Conservation (phyloP, 768 basidiomycete genomes). For the Lactifluus echinatus region DNA sequence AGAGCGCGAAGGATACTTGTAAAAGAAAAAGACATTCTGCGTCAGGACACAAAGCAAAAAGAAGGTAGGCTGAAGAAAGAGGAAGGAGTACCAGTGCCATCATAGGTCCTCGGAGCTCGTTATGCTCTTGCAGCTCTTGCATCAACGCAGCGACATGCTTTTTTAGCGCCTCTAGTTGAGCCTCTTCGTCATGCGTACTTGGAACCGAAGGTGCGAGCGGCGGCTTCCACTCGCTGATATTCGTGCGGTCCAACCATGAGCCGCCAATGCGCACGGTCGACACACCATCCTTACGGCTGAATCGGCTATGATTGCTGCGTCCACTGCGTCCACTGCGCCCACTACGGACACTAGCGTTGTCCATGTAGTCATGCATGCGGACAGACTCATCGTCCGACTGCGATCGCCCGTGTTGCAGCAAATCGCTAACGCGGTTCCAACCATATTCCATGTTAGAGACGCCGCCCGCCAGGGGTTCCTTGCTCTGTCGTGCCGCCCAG, state of each 20-base stretch:
- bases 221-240: slow-evolving; percentile 91
- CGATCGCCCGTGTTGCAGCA: slow-evolving; percentile 41
- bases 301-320: slow-evolving; percentile 64
- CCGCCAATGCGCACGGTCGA: slow-evolving; percentile 54
- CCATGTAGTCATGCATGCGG: slow-evolving; percentile 44
- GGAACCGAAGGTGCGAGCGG: slow-evolving; percentile 77
- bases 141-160: slow-evolving; percentile 72
- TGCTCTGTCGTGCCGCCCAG: slow-evolving; percentile 93
- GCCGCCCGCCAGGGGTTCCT: slow-evolving; percentile 91
- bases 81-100: slow-evolving; percentile 48
- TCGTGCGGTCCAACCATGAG: slow-evolving; percentile 66
- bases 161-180: slow-evolving; percentile 81
- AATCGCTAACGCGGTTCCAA: slow-evolving; percentile 75
- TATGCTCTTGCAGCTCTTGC: slow-evolving; percentile 74
- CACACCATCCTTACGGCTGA: slow-evolving; percentile 61
- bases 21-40: background rate
- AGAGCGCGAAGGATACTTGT: slow-evolving; percentile 75
- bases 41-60: slow-evolving; percentile 6
- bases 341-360: slow-evolving; percentile 67
- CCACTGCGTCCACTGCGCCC: slow-evolving; percentile 31
- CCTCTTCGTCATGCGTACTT: slow-evolving; percentile 86
- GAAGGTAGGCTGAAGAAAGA: background rate
- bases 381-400: slow-evolving; percentile 49
- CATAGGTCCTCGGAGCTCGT: slow-evolving; percentile 79
- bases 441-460: slow-evolving; percentile 99